A percentile compares a stretch with the other conserved stretches of the same genome.
These are phyloP conservation scores for Waltiozyma sp. DNA, from an alignment of 1,139 yeast species.

Conservation along the genomic window DNA sequence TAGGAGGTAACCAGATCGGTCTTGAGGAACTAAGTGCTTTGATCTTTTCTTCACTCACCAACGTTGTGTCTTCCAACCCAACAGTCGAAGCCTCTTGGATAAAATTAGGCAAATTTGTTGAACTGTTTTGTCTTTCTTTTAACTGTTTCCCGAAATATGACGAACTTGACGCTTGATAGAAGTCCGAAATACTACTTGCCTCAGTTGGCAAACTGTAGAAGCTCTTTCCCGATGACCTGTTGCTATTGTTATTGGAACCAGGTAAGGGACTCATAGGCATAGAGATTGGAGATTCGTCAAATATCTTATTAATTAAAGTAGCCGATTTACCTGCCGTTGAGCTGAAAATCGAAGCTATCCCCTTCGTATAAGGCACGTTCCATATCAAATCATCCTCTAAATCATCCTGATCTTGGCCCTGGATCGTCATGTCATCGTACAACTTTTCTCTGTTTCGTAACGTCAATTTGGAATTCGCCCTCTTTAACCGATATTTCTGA, in stretches of 20 bases:
- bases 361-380: conserved; percentile 36
- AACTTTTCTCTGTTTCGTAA: conserved; percentile 26
- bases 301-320: conserved; percentile 10
- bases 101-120: conserved; percentile 25
- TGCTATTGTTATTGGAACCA: conserved; percentile 12
- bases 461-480: conserved; percentile 22
- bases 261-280: conserved; percentile 30
- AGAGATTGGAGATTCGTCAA: conserved; percentile 13
- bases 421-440: conserved; percentile 25
- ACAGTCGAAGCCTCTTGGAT: conserved; percentile 24
- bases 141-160: conserved; percentile 27
- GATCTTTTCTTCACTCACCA: conserved; percentile 30
- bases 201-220: conserved; percentile 14
- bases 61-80: conserved; percentile 34
- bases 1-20: conserved; percentile 65
- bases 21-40: conserved; percentile 40
- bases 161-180: conserved; percentile 30
- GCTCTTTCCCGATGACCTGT: neutral
- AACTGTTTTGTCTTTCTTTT: conserved; percentile 23
- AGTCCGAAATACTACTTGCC: conserved; percentile 28
- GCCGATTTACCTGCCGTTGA: conserved; percentile 18
- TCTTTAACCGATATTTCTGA: conserved; percentile 26
- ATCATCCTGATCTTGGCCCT: conserved; percentile 15
- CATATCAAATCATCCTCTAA: conserved; percentile 30
- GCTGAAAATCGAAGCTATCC: conserved; percentile 12